phyloP scores from a whole-genome alignment of 208 protist species.

The Tetramitus jugosus region DNA sequence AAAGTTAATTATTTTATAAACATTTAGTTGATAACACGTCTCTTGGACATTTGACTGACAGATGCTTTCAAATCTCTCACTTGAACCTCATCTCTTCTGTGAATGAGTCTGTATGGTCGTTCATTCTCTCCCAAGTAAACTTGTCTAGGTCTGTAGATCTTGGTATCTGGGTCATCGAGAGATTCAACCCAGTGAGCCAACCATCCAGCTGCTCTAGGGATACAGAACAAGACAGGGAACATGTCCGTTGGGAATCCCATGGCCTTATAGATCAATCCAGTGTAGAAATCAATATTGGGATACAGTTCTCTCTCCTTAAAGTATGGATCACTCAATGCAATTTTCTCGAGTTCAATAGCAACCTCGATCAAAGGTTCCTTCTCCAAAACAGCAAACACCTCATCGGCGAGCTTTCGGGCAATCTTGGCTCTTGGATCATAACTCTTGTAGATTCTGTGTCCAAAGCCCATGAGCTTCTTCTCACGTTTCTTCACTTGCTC shows the following conservation, averaged over 20 bases:
- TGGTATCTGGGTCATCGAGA: slow-evolving; percentile 26
- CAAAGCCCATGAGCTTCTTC: slow-evolving; percentile 55
- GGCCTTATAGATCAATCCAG: slow-evolving; percentile 1
- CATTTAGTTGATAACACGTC: no score
- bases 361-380: slow-evolving; percentile 47
- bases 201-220: slow-evolving; percentile 60
- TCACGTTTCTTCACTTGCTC: slow-evolving; percentile 45
- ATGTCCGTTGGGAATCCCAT: slow-evolving; percentile 48
- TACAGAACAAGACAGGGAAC: slow-evolving; percentile 61
- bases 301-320: slow-evolving; percentile 57
- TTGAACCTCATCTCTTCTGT: no score
- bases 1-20: no score
- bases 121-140: slow-evolving; percentile 24
- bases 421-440: slow-evolving; percentile 64
- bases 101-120: no score
- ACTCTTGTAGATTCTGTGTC: slow-evolving; percentile 64
- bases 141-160: slow-evolving; percentile 42
- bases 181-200: slow-evolving; percentile 53
- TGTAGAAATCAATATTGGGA: slow-evolving; percentile 57
- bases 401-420: slow-evolving; percentile 40
- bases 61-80: no score
- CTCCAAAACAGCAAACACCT: slow-evolving; percentile 36
- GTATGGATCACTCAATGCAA: slow-evolving; percentile 53
- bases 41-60: no score
- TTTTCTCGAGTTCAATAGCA: slow-evolving; percentile 47